These are phyloP conservation scores for Earliella scabrosa DNA, from an alignment of 1,284 basidiomycete genomes.

Conservation along the genomic window DNA sequence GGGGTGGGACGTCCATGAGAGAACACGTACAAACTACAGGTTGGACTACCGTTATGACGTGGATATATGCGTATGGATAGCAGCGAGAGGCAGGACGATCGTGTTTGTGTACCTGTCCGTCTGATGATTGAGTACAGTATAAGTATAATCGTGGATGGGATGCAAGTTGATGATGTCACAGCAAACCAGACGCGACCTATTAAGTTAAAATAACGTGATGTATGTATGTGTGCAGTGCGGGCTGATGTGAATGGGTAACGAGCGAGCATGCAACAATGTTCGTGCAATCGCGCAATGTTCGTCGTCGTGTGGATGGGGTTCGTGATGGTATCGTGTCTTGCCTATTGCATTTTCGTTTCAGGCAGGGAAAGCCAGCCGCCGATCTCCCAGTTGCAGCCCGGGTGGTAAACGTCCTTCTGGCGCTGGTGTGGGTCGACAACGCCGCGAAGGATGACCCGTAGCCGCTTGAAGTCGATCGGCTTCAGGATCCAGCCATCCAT, in stretches of 20 bases:
- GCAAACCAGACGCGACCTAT: no score
- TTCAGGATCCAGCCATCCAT: constrained; percentile 91
- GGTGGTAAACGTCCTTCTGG: constrained; percentile 57
- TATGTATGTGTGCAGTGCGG: neutral
- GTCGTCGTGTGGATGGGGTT: neutral
- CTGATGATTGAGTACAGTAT: no score
- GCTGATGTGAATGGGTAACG: neutral
- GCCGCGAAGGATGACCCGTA: constrained; percentile 64
- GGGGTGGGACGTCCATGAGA: no score
- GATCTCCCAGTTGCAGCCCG: constrained; percentile 69
- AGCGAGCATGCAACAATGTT: neutral
- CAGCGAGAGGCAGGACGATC: neutral
- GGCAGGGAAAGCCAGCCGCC: constrained; percentile 64
- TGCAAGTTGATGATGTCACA: no score
- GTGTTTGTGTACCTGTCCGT: neutral
- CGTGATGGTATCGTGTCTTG: neutral
- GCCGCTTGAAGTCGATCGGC: constrained; percentile 80
- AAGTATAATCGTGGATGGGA: no score
- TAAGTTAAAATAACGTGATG: neutral
- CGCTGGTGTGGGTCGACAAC: constrained; percentile 60
- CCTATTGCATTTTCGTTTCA: neutral
- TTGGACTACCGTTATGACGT: no score
- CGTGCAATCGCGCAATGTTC: neutral
- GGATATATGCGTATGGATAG: neutral
- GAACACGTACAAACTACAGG: no score